Conservation (phyloP, 495 filamentous ascomycete species). For the Aspergillus diversus region DNA sequence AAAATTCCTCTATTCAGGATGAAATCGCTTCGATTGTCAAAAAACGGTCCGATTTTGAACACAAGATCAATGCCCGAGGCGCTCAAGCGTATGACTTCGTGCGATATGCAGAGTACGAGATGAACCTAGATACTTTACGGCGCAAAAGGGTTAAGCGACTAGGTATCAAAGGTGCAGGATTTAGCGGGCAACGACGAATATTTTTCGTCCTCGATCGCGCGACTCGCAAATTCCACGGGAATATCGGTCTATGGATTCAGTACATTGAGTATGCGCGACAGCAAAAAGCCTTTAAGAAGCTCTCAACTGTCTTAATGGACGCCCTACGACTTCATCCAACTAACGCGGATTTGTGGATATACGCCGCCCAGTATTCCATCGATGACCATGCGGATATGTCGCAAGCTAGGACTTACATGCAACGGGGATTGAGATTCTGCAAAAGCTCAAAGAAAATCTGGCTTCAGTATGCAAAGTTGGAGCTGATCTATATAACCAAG, state of each 20-base stretch:
- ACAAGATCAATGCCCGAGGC: conserved; percentile 81
- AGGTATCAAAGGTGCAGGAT: conserved; percentile 63
- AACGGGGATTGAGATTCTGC: conserved; percentile 86
- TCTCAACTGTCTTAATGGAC: conserved; percentile 73
- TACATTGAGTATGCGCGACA: conserved; percentile 82
- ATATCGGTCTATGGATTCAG: conserved; percentile 84
- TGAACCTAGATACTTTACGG: conserved; percentile 81
- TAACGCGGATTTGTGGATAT: conserved; percentile 83
- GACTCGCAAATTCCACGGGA: conserved; percentile 82
- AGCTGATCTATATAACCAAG: conserved; percentile 88
- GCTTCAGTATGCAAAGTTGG: conserved; percentile 88
- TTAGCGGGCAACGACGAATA: conserved; percentile 77
- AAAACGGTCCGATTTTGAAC: conserved; percentile 92
- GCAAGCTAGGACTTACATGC: conserved; percentile 82
- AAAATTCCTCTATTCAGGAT: conserved; percentile 52
- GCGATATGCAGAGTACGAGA: conserved; percentile 88
- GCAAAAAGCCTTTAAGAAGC: conserved; percentile 78
- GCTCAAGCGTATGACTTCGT: conserved; percentile 76
- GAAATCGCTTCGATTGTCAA: conserved; percentile 86
- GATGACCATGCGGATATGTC: conserved; percentile 84
- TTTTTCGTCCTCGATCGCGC: conserved; percentile 88
- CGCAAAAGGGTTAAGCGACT: conserved; percentile 80
- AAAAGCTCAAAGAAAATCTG: conserved; percentile 71
- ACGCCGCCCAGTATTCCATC: conserved; percentile 75
- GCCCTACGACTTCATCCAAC: conserved; percentile 83